Evolutionary conservation across 2,329 filamentous ascomycete species (phyloP), one percentile per base, ranked within the genome.

Genomic region (Microcera coccophila): DNA sequence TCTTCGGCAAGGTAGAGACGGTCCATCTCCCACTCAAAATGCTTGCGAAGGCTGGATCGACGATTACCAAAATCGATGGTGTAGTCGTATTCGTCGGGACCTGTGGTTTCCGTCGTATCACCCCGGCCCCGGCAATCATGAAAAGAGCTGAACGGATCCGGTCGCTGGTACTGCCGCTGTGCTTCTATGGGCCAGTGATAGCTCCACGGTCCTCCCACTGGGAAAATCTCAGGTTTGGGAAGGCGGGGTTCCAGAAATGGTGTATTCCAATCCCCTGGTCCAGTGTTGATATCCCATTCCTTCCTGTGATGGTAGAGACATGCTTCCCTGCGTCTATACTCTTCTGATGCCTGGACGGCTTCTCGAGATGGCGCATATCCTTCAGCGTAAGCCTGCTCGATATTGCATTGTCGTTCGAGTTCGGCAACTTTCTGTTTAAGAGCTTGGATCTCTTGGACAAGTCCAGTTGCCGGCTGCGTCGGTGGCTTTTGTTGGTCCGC

Each of bases 21-120:
- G n/a, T 49, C 44, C 38, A 49, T 19, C 3, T 49, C 47, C 47
- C 47, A 47, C 22, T 47, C 44, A 19, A 49, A 49, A 12, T 38
- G 35, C 31, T 44, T 41, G 9, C 44, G 44, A 2, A 49, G 17
- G 17, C 47, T 36, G 3, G 43, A 35, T 5, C 47, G 44, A 18
- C 36, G 44, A 12, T 21, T 1, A 1, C 41, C 47, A 26, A 29
- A 49, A 18, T 49, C 44, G 19, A 44, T 44, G 0, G 31, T 19
- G 16, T 18, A 16, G 16, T 44, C 41, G 29, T 22, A 44, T 2
- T 44, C 28, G 12, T 29, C 17, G 29, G 39, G 28, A 10, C 17
- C 18, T 12, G 15, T 14, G 11, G 16, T 21, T 12, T 28, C 24
- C 14, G 24, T 14, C 9, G 9, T 14, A 9, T 28, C 24, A 14